A percentile compares a stretch with the other conserved stretches of the same genome.
phyloP scores from a whole-genome alignment of 352 stramenopile genomes.

The Blastocystis sp. region DNA sequence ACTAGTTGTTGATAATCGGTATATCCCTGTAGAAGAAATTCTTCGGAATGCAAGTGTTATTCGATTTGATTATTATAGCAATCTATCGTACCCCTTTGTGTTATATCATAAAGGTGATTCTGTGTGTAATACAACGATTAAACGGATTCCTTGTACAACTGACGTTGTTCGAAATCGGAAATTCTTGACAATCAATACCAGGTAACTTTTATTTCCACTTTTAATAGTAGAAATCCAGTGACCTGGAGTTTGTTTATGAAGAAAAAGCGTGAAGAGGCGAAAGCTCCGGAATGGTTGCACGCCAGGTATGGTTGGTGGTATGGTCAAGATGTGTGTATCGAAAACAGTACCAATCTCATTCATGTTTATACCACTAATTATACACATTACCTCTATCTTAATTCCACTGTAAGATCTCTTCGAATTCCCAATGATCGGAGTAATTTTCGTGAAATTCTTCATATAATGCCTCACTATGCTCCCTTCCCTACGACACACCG shows the following conservation, averaged over 20 bases:
- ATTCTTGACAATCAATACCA: conserved; percentile 4
- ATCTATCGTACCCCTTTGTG: not conserved
- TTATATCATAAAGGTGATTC: not conserved
- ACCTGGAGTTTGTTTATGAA: conserved; percentile 10
- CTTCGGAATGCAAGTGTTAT: conserved; percentile 18
- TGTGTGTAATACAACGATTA: not conserved
- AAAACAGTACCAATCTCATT: conserved; percentile 56
- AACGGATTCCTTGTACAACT: not conserved
- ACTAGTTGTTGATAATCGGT: not conserved
- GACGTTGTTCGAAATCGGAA: not conserved
- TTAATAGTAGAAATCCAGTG: not conserved
- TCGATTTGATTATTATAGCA: conserved; percentile 8
- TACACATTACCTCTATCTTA: conserved; percentile 44
- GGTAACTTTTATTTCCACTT: not conserved
- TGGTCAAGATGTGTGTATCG: conserved; percentile 36
- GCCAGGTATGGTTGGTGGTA: conserved; percentile 13
- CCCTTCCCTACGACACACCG: not conserved
- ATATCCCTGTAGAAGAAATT: conserved; percentile 26
- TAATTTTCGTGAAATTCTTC: conserved; percentile 39
- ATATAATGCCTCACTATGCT: conserved; percentile 14
- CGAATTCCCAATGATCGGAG: conserved; percentile 14
- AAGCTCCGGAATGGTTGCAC: not conserved
- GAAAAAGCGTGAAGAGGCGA: not conserved
- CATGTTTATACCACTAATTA: conserved; percentile 52
- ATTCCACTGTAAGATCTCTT: not conserved